Conservation (phyloP, 768 basidiomycete species). For the Boletus sp. region DNA sequence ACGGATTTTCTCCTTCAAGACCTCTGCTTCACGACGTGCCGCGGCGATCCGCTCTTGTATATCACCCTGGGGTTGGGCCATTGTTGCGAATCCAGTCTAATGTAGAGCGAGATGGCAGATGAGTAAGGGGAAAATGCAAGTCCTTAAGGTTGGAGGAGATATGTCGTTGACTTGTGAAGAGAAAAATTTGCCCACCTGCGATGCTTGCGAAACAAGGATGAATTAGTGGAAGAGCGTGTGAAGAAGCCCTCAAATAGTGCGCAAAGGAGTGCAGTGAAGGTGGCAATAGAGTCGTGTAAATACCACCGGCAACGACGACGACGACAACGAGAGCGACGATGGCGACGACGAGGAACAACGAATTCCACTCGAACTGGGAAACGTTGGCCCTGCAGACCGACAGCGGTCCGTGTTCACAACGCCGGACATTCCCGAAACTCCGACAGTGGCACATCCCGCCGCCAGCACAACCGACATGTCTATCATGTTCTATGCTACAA, state of each 20-base stretch:
- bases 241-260: slow-evolving; percentile 19
- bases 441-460: slow-evolving; percentile 20
- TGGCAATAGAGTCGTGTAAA: slow-evolving; percentile 7
- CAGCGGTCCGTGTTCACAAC: slow-evolving; percentile 11
- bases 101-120: not conserved
- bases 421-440: slow-evolving; percentile 31
- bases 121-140: not conserved
- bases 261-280: slow-evolving; percentile 11
- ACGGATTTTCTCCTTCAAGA: slow-evolving; percentile 97
- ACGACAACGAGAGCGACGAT: slow-evolving; percentile 2
- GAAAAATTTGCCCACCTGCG: slow-evolving; percentile 30
- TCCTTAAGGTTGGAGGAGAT: not conserved
- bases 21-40: slow-evolving; percentile 94
- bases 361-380: slow-evolving; percentile 15
- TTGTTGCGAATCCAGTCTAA: slow-evolving; percentile 30
- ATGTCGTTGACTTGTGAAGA: slow-evolving; percentile 10
- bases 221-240: slow-evolving; percentile 26
- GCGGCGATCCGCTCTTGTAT: slow-evolving; percentile 93
- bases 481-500: not conserved
- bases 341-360: slow-evolving; percentile 8
- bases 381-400: slow-evolving; percentile 12
- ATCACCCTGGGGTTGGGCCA: slow-evolving; percentile 81
- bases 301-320: slow-evolving; percentile 9
- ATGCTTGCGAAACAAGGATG: slow-evolving; percentile 29
- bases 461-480: too few species aligned